These are phyloP conservation scores for Plasmodiophora brassicae DNA, from an alignment of 208 protist genomes.

Conservation along the genomic window DNA sequence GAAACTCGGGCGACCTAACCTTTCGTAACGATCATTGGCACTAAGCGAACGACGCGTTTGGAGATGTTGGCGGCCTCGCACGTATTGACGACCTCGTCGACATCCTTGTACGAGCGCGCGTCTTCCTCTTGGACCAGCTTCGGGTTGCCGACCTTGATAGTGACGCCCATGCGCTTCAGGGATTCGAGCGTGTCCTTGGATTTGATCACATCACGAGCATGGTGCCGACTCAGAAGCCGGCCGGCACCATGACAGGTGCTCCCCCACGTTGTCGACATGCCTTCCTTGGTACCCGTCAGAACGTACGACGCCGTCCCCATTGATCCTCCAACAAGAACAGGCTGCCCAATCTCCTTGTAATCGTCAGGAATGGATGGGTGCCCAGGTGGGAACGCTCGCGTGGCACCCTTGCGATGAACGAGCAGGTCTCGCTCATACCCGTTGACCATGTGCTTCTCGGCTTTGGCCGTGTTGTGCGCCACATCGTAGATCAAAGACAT, in stretches of 20 bases:
- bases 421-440: slow-evolving; percentile 59
- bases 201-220: slow-evolving; percentile 47
- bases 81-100: slow-evolving; percentile 55
- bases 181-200: slow-evolving; percentile 58
- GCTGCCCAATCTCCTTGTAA: slow-evolving; percentile 74
- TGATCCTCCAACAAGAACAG: slow-evolving; percentile 79
- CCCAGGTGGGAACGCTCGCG: slow-evolving; percentile 74
- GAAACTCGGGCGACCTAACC: too few species aligned
- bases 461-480: slow-evolving; percentile 81
- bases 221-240: slow-evolving; percentile 55
- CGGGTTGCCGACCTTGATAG: slow-evolving; percentile 66
- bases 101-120: slow-evolving; percentile 77
- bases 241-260: slow-evolving; percentile 80
- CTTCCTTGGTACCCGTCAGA: slow-evolving; percentile 70
- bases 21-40: slow-evolving; percentile 76
- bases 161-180: slow-evolving; percentile 61
- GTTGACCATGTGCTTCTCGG: slow-evolving; percentile 64
- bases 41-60: slow-evolving; percentile 63
- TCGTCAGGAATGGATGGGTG: slow-evolving; percentile 72
- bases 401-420: slow-evolving; percentile 80
- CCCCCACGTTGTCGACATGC: slow-evolving; percentile 65
- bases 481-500: slow-evolving; percentile 82
- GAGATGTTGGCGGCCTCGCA: slow-evolving; percentile 72
- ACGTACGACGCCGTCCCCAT: slow-evolving; percentile 79
- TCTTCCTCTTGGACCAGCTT: slow-evolving; percentile 77